Evolutionary conservation across 1,139 yeast species (phyloP), one percentile per base, ranked within the genome.

Genomic region (Kodamaea fungicola): DNA sequence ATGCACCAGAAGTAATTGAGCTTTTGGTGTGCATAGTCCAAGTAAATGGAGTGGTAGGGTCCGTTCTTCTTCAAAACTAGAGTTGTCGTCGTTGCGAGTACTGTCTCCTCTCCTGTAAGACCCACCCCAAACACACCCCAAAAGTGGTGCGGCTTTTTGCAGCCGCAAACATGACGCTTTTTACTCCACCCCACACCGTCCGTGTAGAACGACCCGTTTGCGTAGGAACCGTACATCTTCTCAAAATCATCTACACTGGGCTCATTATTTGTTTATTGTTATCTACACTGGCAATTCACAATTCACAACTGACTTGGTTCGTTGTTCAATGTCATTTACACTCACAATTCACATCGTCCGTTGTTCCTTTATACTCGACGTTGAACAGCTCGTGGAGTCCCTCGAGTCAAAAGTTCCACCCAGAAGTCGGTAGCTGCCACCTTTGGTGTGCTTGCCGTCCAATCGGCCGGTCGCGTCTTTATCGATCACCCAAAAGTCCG

Each of bases 81-180:
- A 1, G 42, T 54, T 57, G 19, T 37, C 12, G 26, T 30, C 29
- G 8, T 21, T n/a, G 12, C 5, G 6, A 12, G 22, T 4, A 6
- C 12, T 7, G 43, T 36, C 42, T 50, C 54, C 8, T 34, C 33
- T 6, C 13, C 30, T 8, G 23, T 32, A 22, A 28, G 36, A 3
- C 51, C 52, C 34, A 56, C 39, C 12, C 61, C 61, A n/a, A 55
- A 39, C 12, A 52, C 30, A 12, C 60, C 57, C 32, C 35, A 4
- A 21, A 30, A 6, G 38, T 30, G 3, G 46, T 37, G 7, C 46
- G 37, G 3, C 35, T 21, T 16, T 16, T 16, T 9, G 32, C 53
- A 19, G 44, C 33, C 12, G 49, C 60, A 42, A 56, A 50, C 30
- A 46, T 45, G 3, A 47, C 30, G 19, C 36, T 26, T 13, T 30